Conservation (phyloP, 371 early-diverging fungal genomes). For the Amoeboaphelidium occidentale region DNA sequence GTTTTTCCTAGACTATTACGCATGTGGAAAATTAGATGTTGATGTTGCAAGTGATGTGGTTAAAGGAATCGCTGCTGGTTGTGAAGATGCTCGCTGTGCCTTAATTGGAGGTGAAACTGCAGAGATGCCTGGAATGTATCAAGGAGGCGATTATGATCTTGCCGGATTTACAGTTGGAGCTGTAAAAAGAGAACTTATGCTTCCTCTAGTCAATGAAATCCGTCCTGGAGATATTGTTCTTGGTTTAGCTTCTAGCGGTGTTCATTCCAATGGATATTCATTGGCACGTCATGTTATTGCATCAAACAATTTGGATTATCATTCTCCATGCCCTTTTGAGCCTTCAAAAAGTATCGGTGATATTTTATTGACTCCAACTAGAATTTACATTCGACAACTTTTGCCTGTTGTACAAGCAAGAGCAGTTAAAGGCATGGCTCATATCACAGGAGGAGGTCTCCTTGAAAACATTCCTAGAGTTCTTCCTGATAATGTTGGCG, state of each 20-base stretch:
- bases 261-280: slow-evolving; percentile 93
- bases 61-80: slow-evolving; percentile 79
- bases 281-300: slow-evolving; percentile 72
- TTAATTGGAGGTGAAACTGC: slow-evolving; percentile 96
- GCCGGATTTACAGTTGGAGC: slow-evolving; percentile 95
- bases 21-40: slow-evolving; percentile 75
- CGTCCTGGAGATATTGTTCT: slow-evolving; percentile 55
- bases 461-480: slow-evolving; percentile 88
- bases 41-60: slow-evolving; percentile 72
- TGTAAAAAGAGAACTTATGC: slow-evolving; percentile 60
- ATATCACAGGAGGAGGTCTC: slow-evolving; percentile 95
- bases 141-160: slow-evolving; percentile 52
- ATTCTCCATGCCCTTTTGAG: slow-evolving; percentile 56
- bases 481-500: slow-evolving; percentile 51
- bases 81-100: slow-evolving; percentile 70
- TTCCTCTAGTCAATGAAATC: slow-evolving; percentile 57
- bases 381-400: slow-evolving; percentile 74
- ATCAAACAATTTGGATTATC: slow-evolving; percentile 33
- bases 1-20: slow-evolving; percentile 92
- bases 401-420: slow-evolving; percentile 45
- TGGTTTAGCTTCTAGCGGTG: slow-evolving; percentile 74
- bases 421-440: slow-evolving; percentile 79
- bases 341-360: slow-evolving; percentile 33
- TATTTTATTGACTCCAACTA: slow-evolving; percentile 70
- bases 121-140: slow-evolving; percentile 91